Percentiles rank a stretch among this genome's conserved stretches.
These are phyloP conservation scores for Solanum etuberosum DNA, from an alignment of 257 asterid genomes.

Conservation along the genomic window DNA sequence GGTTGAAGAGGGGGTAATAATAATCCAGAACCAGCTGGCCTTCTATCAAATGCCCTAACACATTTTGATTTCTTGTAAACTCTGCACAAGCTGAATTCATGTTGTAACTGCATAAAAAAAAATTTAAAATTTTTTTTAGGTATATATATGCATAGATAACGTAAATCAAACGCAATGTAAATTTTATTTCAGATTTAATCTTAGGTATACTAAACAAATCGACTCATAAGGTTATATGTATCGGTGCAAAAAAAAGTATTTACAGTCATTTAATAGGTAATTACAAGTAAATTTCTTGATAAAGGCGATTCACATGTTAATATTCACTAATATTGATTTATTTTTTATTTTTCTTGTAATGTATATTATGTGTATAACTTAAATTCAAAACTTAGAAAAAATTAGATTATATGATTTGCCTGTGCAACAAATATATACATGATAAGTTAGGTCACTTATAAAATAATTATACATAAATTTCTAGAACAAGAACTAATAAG, in stretches of 20 bases:
- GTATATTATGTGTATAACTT: background rate
- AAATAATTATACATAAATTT: background rate
- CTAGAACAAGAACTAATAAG: background rate
- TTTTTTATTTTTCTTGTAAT: background rate
- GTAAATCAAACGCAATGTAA: background rate
- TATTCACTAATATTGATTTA: background rate
- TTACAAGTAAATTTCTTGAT: background rate
- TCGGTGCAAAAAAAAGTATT: background rate
- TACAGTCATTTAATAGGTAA: background rate
- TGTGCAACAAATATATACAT: too few relatives aligned
- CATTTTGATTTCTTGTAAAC: conserved; percentile 33
- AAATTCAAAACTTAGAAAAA: background rate
- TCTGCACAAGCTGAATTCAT: conserved; percentile 46
- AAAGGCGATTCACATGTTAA: background rate
- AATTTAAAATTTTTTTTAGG: background rate
- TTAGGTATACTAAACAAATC: background rate
- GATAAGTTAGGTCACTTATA: background rate
- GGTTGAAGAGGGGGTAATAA: background rate
- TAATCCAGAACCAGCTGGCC: conserved; percentile 18
- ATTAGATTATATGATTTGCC: background rate
- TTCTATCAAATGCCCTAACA: conserved; percentile 42
- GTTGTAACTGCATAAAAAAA: conserved; percentile 15
- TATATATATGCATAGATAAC: background rate
- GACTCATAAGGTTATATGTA: background rate
- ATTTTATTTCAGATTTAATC: background rate